A percentile compares a stretch with the other conserved stretches of the same genome.
These are phyloP conservation scores for Boletus sp. DNA, from an alignment of 1,284 basidiomycete genomes.

Conservation along the genomic window DNA sequence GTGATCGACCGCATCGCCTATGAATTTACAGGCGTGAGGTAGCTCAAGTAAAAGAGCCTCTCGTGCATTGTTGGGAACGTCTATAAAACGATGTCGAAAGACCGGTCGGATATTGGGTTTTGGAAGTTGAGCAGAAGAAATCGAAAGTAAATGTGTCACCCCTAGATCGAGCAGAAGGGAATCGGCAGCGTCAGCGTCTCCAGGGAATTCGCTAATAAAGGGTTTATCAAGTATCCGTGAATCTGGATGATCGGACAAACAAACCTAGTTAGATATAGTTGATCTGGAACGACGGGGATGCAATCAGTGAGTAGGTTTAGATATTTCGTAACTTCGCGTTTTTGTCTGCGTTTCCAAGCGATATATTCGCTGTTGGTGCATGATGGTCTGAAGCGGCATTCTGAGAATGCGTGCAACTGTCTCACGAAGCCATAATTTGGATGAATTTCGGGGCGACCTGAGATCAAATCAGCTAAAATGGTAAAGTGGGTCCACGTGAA, in stretches of 20 bases:
- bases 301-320: conserved; percentile 50
- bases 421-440: conserved; percentile 64
- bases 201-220: conserved; percentile 47
- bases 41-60: conserved; percentile 43
- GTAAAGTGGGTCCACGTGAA: conserved; percentile 2
- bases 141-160: conserved; percentile 48
- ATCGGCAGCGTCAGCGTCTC: conserved; percentile 45
- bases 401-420: conserved; percentile 52
- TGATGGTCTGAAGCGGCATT: conserved; percentile 46
- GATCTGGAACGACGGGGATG: conserved; percentile 42
- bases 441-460: conserved; percentile 51
- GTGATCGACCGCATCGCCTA: conserved; percentile 37
- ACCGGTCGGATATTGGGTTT: conserved; percentile 31
- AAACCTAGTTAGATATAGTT: conserved; percentile 50
- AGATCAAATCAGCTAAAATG: conserved; percentile 6
- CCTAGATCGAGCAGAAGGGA: conserved; percentile 48
- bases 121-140: conserved; percentile 44
- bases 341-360: conserved; percentile 52
- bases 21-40: conserved; percentile 41
- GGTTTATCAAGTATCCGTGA: neutral
- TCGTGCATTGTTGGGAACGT: conserved; percentile 35
- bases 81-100: conserved; percentile 40
- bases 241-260: conserved; percentile 2
- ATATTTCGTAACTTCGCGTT: conserved; percentile 48
- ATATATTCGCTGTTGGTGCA: conserved; percentile 43